Conservation (phyloP, 2,329 filamentous ascomycete genomes). For the Eutypa lata region DNA sequence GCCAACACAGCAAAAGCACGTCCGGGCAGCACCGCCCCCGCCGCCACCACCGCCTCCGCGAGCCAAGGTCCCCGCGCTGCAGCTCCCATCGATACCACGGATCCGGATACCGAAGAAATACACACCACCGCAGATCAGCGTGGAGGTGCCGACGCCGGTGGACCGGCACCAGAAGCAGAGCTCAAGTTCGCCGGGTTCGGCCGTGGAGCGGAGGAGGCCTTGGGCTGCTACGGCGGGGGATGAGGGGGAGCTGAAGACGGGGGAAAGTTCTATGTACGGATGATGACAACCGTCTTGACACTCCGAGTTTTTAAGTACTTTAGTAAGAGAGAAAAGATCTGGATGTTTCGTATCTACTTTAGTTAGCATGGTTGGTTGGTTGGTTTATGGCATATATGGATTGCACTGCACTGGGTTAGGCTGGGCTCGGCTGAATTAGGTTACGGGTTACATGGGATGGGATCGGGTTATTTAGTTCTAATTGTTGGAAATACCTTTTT, state of each 20-base stretch:
- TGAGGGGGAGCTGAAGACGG: conserved; percentile 32
- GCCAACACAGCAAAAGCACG: not conserved
- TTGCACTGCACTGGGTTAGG: no score
- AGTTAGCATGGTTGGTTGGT: not conserved
- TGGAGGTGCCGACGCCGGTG: conserved; percentile 26
- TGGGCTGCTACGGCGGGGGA: not conserved
- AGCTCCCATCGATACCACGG: conserved; percentile 35
- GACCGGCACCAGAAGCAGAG: no score
- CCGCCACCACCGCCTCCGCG: conserved; percentile 18
- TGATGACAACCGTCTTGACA: conserved; percentile 5
- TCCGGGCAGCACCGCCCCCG: conserved; percentile 6
- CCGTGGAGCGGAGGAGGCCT: not conserved
- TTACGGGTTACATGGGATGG: no score
- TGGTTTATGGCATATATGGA: no score
- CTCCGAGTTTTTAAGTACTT: no score
- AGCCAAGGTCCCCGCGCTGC: conserved; percentile 31
- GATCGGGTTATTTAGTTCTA: not conserved
- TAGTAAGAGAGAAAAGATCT: not conserved
- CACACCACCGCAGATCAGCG: conserved; percentile 32
- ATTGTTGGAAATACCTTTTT: not conserved
- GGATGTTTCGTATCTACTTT: conserved; percentile 7
- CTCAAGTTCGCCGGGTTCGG: not conserved
- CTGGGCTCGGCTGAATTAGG: no score
- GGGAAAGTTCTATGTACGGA: conserved; percentile 35
- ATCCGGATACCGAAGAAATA: conserved; percentile 40